Evolutionary conservation across 495 filamentous ascomycete genomes (phyloP).

Genomic region (Trichoderma erinaceum): DNA sequence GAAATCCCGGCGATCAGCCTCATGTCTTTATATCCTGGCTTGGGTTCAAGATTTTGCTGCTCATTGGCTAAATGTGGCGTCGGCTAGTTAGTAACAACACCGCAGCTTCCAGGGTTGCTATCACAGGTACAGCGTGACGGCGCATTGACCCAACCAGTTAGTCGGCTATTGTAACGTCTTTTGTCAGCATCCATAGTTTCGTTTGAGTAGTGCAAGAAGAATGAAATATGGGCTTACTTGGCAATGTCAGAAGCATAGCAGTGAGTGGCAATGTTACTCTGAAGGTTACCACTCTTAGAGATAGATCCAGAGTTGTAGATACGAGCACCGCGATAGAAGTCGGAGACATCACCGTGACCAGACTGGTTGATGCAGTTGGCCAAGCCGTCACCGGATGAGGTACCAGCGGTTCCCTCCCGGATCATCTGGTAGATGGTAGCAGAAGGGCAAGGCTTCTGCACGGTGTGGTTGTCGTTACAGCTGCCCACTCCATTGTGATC

Average conservation of each 20-base stretch:
- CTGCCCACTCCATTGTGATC: not conserved
- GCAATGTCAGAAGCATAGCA: conserved; percentile 26
- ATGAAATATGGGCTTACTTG: not conserved
- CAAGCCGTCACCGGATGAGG: conserved; percentile 3
- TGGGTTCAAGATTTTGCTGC: too few species aligned
- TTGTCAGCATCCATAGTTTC: not conserved
- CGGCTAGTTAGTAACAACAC: not conserved
- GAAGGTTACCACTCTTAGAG: conserved; percentile 9
- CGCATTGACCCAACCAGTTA: conserved; percentile 17
- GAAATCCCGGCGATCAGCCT: too few species aligned
- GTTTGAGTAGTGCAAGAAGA: not conserved
- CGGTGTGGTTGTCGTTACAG: conserved; percentile 19
- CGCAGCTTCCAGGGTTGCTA: not conserved
- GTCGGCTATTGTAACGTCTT: not conserved
- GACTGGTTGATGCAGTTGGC: conserved; percentile 18
- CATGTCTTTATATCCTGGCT: too few species aligned
- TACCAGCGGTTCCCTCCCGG: not conserved
- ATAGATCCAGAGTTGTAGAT: conserved; percentile 7
- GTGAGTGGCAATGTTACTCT: conserved; percentile 35
- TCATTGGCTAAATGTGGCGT: too few species aligned
- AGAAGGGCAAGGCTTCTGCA: conserved; percentile 20
- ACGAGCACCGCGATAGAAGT: conserved; percentile 22
- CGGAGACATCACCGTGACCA: conserved; percentile 16
- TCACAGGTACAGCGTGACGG: conserved; percentile 11
- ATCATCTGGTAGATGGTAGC: not conserved